Percentiles rank a stretch among this genome's conserved stretches.
phyloP scores from a whole-genome alignment of 2,329 filamentous ascomycete species.

The Colletotrichum tropicicola region DNA sequence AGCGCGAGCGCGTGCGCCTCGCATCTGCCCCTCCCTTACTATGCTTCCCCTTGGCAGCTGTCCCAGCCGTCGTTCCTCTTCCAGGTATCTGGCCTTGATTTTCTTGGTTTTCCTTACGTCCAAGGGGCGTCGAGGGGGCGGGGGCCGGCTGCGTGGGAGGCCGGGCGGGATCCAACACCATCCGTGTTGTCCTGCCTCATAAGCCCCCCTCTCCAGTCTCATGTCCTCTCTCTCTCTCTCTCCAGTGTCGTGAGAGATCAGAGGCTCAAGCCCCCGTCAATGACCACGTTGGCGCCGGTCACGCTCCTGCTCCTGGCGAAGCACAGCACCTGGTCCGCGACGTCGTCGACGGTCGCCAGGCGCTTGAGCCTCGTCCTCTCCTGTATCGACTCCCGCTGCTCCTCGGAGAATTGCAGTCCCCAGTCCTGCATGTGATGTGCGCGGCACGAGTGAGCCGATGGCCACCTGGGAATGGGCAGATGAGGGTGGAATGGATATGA shows the following conservation, averaged over 20 bases:
- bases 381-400: constrained; percentile 62
- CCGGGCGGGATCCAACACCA: neutral
- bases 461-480: neutral
- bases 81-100: neutral
- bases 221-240: neutral
- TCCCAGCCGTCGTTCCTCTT: neutral
- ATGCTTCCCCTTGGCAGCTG: neutral
- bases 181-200: neutral
- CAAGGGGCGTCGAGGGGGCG: neutral
- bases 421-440: constrained; percentile 24
- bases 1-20: neutral
- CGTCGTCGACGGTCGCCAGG: constrained; percentile 61
- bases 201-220: too few relatives aligned
- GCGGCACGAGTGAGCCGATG: constrained; percentile 15
- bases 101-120: neutral
- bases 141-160: neutral
- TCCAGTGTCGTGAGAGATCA: neutral
- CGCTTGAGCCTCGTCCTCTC: constrained; percentile 68
- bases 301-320: constrained; percentile 58
- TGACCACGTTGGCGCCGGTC: constrained; percentile 61
- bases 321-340: constrained; percentile 60
- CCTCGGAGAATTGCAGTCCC: constrained; percentile 56
- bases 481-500: neutral
- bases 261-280: constrained; percentile 47
- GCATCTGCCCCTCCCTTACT: constrained; percentile 8